Evolutionary conservation across 148 eudicot species (phyloP).

Genomic region (Chenopodium quinoa): DNA sequence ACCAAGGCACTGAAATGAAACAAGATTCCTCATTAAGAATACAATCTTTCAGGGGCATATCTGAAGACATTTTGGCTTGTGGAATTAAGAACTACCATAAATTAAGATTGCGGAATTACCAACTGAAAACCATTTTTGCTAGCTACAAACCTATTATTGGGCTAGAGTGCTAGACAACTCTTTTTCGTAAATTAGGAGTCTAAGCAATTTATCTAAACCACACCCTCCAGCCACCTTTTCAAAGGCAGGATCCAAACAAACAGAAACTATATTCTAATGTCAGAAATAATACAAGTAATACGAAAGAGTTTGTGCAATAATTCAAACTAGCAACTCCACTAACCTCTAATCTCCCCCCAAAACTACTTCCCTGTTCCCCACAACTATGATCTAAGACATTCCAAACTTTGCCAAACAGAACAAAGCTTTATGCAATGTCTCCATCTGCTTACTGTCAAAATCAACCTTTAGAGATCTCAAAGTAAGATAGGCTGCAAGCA

Average conservation of each 20-base stretch:
- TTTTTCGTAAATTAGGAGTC: background rate
- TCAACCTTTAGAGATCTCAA: background rate
- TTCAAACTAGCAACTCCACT: background rate
- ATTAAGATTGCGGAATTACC: background rate
- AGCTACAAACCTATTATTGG: background rate
- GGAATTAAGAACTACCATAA: background rate
- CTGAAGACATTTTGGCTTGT: too few relatives aligned
- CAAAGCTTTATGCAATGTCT: background rate
- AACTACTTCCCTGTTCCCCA: background rate
- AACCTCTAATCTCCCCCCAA: background rate
- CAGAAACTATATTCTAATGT: background rate
- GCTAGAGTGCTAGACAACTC: background rate
- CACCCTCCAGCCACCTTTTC: background rate
- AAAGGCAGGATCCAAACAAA: background rate
- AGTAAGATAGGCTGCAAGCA: background rate
- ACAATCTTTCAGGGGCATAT: too few relatives aligned
- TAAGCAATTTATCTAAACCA: background rate
- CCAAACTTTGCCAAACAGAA: background rate
- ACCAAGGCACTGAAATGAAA: too few relatives aligned
- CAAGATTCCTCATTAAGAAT: too few relatives aligned
- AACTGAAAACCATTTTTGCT: background rate
- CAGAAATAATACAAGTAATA: background rate
- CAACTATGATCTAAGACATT: background rate
- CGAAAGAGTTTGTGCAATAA: background rate
- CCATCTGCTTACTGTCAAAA: background rate